Conservation (phyloP, 495 filamentous ascomycete genomes). For the Penicillium longicatenatum region DNA sequence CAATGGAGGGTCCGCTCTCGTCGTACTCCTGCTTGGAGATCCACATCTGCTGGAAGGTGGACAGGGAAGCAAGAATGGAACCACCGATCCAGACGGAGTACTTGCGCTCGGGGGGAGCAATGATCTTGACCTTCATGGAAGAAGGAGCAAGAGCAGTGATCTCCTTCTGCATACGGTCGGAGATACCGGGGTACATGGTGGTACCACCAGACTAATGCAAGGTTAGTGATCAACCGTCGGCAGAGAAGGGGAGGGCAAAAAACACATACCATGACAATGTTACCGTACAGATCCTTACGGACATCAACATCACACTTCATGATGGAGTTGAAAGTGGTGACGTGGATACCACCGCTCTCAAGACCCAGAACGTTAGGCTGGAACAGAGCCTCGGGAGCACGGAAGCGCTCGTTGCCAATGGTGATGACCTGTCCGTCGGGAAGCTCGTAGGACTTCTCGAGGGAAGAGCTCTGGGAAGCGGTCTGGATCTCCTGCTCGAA, state of each 20-base stretch:
- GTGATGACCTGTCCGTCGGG: slow-evolving; percentile 99
- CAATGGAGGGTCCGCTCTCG: slow-evolving; percentile 98
- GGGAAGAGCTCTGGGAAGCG: slow-evolving; percentile 93
- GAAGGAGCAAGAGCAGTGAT: slow-evolving; percentile 98
- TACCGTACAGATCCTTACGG: slow-evolving; percentile 98
- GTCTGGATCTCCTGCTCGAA: slow-evolving; percentile 99
- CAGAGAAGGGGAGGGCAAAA: slow-evolving; percentile 1
- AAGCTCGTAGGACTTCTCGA: slow-evolving; percentile 99
- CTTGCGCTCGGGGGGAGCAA: slow-evolving; percentile 75
- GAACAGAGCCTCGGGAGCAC: slow-evolving; percentile 98
- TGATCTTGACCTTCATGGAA: slow-evolving; percentile 85
- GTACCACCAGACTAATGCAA: slow-evolving; percentile 86
- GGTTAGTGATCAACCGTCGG: slow-evolving; percentile 11
- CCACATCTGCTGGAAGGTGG: slow-evolving; percentile 99
- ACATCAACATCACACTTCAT: slow-evolving; percentile 99
- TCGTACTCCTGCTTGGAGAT: slow-evolving; percentile 99
- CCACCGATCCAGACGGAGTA: slow-evolving; percentile 99
- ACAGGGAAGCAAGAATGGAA: slow-evolving; percentile 98
- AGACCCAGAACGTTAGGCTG: slow-evolving; percentile 97
- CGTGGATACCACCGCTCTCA: slow-evolving; percentile 97
- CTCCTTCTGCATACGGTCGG: slow-evolving; percentile 99
- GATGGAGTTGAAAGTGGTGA: slow-evolving; percentile 99
- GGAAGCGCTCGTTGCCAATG: slow-evolving; percentile 99
- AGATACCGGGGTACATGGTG: slow-evolving; percentile 99
- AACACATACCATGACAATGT: slow-evolving; percentile 95